A percentile compares a stretch with the other conserved stretches of the same genome.
Evolutionary conservation across 768 basidiomycete species (phyloP).

Genomic region (Lactarius pseudohatsudake): DNA sequence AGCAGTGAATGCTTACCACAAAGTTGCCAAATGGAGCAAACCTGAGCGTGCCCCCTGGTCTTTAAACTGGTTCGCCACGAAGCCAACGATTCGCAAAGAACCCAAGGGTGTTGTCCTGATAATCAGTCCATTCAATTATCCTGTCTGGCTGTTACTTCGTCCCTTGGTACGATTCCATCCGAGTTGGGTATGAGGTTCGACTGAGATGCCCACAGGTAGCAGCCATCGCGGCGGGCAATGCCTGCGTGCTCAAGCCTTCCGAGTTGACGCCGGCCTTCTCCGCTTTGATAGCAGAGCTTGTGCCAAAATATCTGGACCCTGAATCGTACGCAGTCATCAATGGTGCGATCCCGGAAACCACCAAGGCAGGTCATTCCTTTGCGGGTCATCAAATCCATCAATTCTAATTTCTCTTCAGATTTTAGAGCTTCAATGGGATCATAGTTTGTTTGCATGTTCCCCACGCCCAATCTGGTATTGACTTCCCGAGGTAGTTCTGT

Average conservation of each 20-base stretch:
- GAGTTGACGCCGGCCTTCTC: slow-evolving; percentile 36
- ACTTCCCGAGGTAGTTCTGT: slow-evolving; percentile 48
- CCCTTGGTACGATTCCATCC: slow-evolving; percentile 49
- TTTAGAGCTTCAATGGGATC: slow-evolving; percentile 68
- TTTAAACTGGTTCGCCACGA: slow-evolving; percentile 56
- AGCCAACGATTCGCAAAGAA: slow-evolving; percentile 67
- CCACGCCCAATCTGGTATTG: slow-evolving; percentile 23
- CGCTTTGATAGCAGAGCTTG: slow-evolving; percentile 34
- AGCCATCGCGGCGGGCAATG: slow-evolving; percentile 42
- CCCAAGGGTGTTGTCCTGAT: slow-evolving; percentile 74
- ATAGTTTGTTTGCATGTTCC: slow-evolving; percentile 43
- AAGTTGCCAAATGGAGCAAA: slow-evolving; percentile 75
- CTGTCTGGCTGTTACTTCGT: slow-evolving; percentile 55
- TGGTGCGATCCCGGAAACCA: slow-evolving; percentile 37
- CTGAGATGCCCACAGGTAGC: slow-evolving; percentile 30
- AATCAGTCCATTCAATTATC: slow-evolving; percentile 77
- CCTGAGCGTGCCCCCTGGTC: slow-evolving; percentile 57
- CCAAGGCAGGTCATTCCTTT: slow-evolving; percentile 29
- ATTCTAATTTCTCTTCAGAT: slow-evolving; percentile 42
- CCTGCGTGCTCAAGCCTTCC: slow-evolving; percentile 39
- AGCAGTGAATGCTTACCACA: slow-evolving; percentile 51
- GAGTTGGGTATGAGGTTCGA: background rate
- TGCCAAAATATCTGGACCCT: slow-evolving; percentile 39
- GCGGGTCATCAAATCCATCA: background rate
- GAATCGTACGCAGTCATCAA: slow-evolving; percentile 37